phyloP scores from a whole-genome alignment of 345 rosid genomes.

The Mangifera indica region DNA sequence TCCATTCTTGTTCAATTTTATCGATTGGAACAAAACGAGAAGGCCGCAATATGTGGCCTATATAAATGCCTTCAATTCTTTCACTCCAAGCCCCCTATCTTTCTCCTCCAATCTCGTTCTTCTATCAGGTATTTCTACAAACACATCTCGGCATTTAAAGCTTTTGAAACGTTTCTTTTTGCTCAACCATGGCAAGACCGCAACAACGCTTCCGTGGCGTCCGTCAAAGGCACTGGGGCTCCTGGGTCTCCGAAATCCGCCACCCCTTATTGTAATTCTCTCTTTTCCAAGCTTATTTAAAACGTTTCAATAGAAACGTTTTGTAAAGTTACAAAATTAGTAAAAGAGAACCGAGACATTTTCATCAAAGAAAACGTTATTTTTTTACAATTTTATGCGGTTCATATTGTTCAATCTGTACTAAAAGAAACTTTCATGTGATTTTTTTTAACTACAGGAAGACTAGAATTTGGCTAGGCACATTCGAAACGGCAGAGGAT shows the following conservation, averaged over 20 bases:
- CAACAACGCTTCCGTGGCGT: constrained; percentile 74
- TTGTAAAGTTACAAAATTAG: no score
- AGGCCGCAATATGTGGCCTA: constrained; percentile 39
- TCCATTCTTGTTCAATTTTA: neutral
- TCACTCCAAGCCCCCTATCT: constrained; percentile 6
- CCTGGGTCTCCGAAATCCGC: constrained; percentile 86
- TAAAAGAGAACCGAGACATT: neutral
- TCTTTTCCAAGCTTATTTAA: neutral
- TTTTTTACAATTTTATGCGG: neutral
- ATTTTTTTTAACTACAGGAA: constrained; percentile 42
- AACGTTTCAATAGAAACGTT: neutral
- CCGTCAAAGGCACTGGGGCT: constrained; percentile 80
- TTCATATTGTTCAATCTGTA: neutral
- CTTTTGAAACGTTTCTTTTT: constrained; percentile 20
- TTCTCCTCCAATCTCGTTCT: neutral
- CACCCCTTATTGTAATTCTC: constrained; percentile 59
- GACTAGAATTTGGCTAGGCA: constrained; percentile 80
- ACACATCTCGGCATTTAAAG: neutral
- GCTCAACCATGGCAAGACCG: constrained; percentile 44
- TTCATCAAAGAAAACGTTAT: neutral
- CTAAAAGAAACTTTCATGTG: constrained; percentile 9
- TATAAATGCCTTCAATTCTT: constrained; percentile 22
- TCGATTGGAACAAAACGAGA: constrained; percentile 10
- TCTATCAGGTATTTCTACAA: constrained; percentile 30
- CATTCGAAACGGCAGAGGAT: constrained; percentile 77